Evolutionary conservation across 139 green algal genomes (phyloP).

Genomic region (Penium margaritaceum): DNA sequence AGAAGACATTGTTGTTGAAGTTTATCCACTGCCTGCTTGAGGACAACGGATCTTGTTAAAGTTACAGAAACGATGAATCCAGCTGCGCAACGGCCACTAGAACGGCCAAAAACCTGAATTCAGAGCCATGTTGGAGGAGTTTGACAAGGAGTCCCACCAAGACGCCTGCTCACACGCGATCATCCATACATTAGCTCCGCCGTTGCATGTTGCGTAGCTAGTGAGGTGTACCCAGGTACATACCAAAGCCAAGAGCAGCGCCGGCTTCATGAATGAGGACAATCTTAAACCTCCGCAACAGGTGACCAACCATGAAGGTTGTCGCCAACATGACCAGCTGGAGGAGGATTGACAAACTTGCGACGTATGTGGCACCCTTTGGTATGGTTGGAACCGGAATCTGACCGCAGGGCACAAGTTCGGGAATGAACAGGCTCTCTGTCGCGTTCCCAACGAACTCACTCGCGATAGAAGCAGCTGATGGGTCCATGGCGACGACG

Average conservation of each 20-base stretch:
- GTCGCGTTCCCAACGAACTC: background rate
- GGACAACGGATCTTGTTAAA: background rate
- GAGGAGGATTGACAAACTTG: constrained; percentile 30
- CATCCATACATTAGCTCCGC: too few relatives aligned
- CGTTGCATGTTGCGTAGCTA: background rate
- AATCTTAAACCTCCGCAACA: constrained; percentile 31
- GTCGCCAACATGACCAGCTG: constrained; percentile 31
- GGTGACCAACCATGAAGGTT: constrained; percentile 37
- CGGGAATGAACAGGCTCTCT: constrained; percentile 8
- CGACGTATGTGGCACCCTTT: constrained; percentile 23
- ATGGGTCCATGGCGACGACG: constrained; percentile 12
- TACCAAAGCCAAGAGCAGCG: constrained; percentile 24
- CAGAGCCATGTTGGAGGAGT: constrained; percentile 13
- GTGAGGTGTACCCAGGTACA: background rate
- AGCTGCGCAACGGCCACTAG: too few relatives aligned
- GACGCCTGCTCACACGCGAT: constrained; percentile 26
- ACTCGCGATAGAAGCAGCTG: background rate
- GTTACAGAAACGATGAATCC: background rate
- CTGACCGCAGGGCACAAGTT: constrained; percentile 15
- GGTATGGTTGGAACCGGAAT: constrained; percentile 24
- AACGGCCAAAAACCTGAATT: constrained; percentile 32
- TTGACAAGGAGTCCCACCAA: constrained; percentile 29
- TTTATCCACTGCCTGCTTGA: constrained; percentile 43
- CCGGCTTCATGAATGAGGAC: constrained; percentile 38
- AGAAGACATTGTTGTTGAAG: constrained; percentile 64